Evolutionary conservation across 331 rosid genomes (phyloP).

Genomic region (Cucumis variabilis): DNA sequence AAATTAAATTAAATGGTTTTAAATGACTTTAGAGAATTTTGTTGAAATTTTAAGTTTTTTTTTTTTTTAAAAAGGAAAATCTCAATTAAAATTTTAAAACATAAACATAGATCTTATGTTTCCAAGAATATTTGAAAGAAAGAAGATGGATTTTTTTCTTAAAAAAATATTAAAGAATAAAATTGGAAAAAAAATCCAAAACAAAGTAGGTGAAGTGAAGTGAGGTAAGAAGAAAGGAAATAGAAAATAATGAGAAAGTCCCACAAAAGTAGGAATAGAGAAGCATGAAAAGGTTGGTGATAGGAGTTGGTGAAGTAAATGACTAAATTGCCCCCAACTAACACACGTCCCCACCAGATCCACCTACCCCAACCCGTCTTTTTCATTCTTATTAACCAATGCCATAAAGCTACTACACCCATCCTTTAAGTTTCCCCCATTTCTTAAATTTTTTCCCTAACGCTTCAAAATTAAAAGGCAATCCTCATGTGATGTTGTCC

Average conservation of each 20-base stretch:
- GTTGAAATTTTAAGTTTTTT: neutral
- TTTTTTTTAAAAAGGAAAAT: no score
- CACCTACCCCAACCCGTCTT: neutral
- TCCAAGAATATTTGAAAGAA: neutral
- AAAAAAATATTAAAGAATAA: no score
- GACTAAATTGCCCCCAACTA: conserved; percentile 20
- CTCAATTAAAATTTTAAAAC: neutral
- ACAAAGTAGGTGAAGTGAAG: neutral
- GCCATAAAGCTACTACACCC: neutral
- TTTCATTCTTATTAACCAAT: neutral
- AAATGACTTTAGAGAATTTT: neutral
- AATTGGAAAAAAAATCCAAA: no score
- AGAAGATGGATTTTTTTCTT: neutral
- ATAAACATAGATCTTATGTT: neutral
- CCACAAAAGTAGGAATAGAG: neutral
- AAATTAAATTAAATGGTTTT: no score
- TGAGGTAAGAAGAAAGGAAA: neutral
- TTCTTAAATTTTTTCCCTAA: neutral
- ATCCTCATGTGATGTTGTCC: no score
- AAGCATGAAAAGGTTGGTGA: neutral
- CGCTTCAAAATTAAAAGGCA: neutral
- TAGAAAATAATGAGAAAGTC: neutral
- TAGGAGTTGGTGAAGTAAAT: neutral
- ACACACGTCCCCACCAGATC: neutral
- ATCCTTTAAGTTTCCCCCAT: neutral